Evolutionary conservation across 108 stramenopile species (phyloP), one percentile per base, ranked within the genome.

Genomic region (Conticribra guillardii): DNA sequence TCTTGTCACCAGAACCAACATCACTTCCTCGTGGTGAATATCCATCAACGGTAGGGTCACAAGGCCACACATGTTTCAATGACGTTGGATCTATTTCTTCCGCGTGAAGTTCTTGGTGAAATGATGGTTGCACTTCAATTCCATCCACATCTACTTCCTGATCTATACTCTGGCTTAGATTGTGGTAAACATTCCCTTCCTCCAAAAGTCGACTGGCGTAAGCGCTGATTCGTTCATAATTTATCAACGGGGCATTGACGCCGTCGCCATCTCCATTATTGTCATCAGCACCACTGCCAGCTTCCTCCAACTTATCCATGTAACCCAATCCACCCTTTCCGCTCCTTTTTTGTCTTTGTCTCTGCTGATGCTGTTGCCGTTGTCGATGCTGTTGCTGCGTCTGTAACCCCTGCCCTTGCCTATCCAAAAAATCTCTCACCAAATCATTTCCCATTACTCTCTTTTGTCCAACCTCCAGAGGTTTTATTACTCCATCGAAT

Each of bases 201-300:
- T n/a, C 57, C 26, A 74, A 52, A 15, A 74, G 37, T 21, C 60
- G 51, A 44, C 23, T 74, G 27, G 73, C 73, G 30, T 74, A 66
- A 2, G 57, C 54, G 18, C 73, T 58, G 27, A 74, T 64, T 23
- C 64, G 49, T 41, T 64, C 64, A 37, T 69, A 69, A n/a, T n/a
- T n/a, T n/a, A n/a, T n/a, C n/a, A n/a, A n/a, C n/a, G n/a, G n/a
- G n/a, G n/a, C n/a, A n/a, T n/a, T n/a, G n/a, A n/a, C n/a, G n/a
- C n/a, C n/a, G n/a, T n/a, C n/a, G n/a, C n/a, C n/a, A n/a, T n/a
- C n/a, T n/a, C n/a, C n/a, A n/a, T n/a, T n/a, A n/a, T n/a, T n/a
- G n/a, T n/a, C n/a, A n/a, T n/a, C n/a, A n/a, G n/a, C n/a, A n/a
- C n/a, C n/a, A n/a, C n/a, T n/a, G n/a, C n/a, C n/a, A n/a, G n/a